Percentiles rank a stretch among this genome's conserved stretches.
Evolutionary conservation across 2,329 filamentous ascomycete genomes (phyloP).

Genomic region (Verticillium longisporum): DNA sequence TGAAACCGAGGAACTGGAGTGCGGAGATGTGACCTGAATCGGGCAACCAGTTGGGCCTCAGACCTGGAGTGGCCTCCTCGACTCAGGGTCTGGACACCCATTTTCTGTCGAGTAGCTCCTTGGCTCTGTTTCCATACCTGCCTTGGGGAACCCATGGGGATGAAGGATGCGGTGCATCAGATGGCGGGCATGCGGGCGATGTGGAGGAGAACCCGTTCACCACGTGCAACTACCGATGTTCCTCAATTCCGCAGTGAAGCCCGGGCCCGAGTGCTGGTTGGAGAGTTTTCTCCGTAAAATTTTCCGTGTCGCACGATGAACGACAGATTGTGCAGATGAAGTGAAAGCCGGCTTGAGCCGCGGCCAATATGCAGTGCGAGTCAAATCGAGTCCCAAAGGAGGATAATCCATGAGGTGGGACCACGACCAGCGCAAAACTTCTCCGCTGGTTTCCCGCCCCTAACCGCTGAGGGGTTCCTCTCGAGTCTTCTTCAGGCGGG

Average conservation of each 20-base stretch:
- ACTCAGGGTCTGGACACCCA: neutral
- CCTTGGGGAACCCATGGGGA: slow-evolving; percentile 3
- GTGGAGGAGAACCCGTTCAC: neutral
- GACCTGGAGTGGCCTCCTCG: neutral
- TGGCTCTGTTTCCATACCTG: neutral
- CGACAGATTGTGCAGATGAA: neutral
- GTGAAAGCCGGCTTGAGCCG: neutral
- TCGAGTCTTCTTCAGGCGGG: neutral
- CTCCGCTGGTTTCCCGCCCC: neutral
- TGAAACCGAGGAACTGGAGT: neutral
- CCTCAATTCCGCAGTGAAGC: neutral
- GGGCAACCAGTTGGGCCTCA: neutral
- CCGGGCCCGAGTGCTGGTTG: neutral
- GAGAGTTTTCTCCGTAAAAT: neutral
- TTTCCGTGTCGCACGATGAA: neutral
- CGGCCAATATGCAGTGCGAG: neutral
- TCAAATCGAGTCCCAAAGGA: neutral
- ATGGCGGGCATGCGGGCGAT: neutral
- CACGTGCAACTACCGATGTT: neutral
- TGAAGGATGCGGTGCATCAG: neutral
- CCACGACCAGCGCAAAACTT: neutral
- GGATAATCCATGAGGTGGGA: neutral
- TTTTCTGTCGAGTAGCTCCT: neutral
- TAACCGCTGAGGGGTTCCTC: neutral
- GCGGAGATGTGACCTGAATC: slow-evolving; percentile 2